Conservation (phyloP, 305 asterid species). For the Euphrasia arctica region DNA sequence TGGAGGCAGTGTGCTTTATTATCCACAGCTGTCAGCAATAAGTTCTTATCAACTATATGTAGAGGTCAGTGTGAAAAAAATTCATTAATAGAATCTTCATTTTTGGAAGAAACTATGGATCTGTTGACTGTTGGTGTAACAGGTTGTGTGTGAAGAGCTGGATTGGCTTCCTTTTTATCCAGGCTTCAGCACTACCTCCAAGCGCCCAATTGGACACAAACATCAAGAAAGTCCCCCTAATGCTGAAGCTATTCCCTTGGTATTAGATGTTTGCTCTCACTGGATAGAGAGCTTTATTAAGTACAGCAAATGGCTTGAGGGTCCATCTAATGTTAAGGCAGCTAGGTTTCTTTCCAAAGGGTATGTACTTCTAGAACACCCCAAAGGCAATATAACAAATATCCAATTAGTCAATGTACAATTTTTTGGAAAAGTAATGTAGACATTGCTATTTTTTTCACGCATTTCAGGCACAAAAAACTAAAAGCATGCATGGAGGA, state of each 20-base stretch:
- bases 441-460: slow-evolving; percentile 21
- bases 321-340: slow-evolving; percentile 83
- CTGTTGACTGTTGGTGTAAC: slow-evolving; percentile 28
- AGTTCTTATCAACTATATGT: slow-evolving; percentile 99
- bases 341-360: slow-evolving; percentile 88
- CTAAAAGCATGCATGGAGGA: slow-evolving; percentile 69
- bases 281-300: slow-evolving; percentile 95
- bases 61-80: slow-evolving; percentile 77
- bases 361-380: slow-evolving; percentile 42
- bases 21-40: slow-evolving; percentile 96
- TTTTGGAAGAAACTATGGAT: slow-evolving; percentile 30
- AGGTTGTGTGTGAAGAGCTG: slow-evolving; percentile 99
- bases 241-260: slow-evolving; percentile 73
- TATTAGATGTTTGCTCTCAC: slow-evolving; percentile 80
- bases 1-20: slow-evolving; percentile 92
- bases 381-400: slow-evolving; percentile 25
- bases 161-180: slow-evolving; percentile 99
- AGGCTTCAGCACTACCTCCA: slow-evolving; percentile 51
- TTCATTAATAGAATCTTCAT: slow-evolving; percentile 25
- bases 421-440: slow-evolving; percentile 19
- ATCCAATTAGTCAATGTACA: slow-evolving; percentile 23
- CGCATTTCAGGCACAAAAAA: slow-evolving; percentile 69
- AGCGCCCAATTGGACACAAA: slow-evolving; percentile 51
- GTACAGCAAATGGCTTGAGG: slow-evolving; percentile 92
- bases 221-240: slow-evolving; percentile 60